Base-by-base conservation (phyloP, 768 basidiomycete genomes). In the Hericium erinaceus region DNA sequence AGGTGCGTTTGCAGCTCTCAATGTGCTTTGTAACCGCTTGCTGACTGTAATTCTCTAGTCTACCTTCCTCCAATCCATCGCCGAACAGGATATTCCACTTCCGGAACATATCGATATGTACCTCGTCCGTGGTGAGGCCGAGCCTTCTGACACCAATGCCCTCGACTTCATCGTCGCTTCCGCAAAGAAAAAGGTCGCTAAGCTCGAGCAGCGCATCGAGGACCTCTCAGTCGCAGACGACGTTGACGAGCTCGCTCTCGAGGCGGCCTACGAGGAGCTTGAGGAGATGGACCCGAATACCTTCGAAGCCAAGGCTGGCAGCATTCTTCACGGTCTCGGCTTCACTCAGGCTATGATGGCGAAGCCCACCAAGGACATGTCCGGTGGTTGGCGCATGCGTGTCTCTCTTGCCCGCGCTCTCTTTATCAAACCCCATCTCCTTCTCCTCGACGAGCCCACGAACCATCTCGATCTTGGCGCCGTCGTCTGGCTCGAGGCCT, bases 341-440 rank as follows among this genome's bases (percentile, higher is more conserved):
- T 99, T 99, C 76, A 77, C 79, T 51, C 81, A 80, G 65, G 69
- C 75, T 55, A 98, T 98, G 95, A 97, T 98, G 95, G 81, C 81
- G 71, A 90, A 87, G 72, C 89, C 94, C 3, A 99, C 95, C 33
- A 95, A 92, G 74, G 95, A 99, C 70, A 99, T 99, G 95, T 87
- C 84, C 66, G 95, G 95, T 81, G 95, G 95, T 65, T 99, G 95
- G 95, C 82, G 95, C 54, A 99, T 99, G 95, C 85, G 95, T 70
- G 95, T 99, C 56, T 89, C 95, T 13, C 87, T 99, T 40, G 95
- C 95, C 38, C 81, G 95, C 51, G 95, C 95, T 1, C 80, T 99
- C 41, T 98, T 98, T 73, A 75, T 99, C 72, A 98, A 95, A 73
- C 95, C 95, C 5, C 97, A 99, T 76, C 73, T 99, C 24, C 79